Base-by-base conservation (phyloP, 2,329 filamentous ascomycete genomes). In the Calonectria naviculata region DNA sequence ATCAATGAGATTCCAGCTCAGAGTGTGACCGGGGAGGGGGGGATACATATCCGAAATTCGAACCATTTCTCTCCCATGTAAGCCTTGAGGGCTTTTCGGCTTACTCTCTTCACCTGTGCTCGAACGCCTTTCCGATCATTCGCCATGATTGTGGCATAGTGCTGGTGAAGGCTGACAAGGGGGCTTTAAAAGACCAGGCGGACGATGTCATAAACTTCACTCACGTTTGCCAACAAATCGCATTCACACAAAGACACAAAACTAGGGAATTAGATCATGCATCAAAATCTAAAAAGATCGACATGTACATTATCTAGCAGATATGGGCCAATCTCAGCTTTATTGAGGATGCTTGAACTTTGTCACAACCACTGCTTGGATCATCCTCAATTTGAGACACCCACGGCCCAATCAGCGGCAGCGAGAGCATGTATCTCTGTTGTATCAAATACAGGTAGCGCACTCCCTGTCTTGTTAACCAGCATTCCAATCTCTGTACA, bases 351-450 rank as follows among this genome's bases (percentile, higher is more conserved):
- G 5, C 34, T 36, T 36, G 10, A 7, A 36, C 3, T 36, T 12
- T 36, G 34, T 12, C 15, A 12, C 10, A 36, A 36, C 34, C 10
- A 36, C 15, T 8, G 34, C 15, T n/a, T n/a, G n/a, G n/a, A n/a
- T n/a, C n/a, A n/a, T n/a, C n/a, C n/a, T n/a, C n/a, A n/a, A n/a
- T n/a, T n/a, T n/a, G 10, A 26, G 36, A 12, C n/a, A 7, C 54
- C 34, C 70, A 79, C 78, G 1, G 75, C 74, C 76, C 77, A 79
- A 36, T 80, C 73, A 1, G 75, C 77, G 24, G 76, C 77, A 4
- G 71, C n/a, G n/a, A n/a, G n/a, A n/a, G n/a, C n/a, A n/a, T n/a
- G n/a, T n/a, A n/a, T n/a, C n/a, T n/a, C n/a, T n/a, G n/a, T n/a
- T n/a, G n/a, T n/a, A n/a, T n/a, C n/a, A n/a, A n/a, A n/a, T n/a